Base-by-base conservation (phyloP, 2,329 filamentous ascomycete species). In the Trichoderma citrinoviride region DNA sequence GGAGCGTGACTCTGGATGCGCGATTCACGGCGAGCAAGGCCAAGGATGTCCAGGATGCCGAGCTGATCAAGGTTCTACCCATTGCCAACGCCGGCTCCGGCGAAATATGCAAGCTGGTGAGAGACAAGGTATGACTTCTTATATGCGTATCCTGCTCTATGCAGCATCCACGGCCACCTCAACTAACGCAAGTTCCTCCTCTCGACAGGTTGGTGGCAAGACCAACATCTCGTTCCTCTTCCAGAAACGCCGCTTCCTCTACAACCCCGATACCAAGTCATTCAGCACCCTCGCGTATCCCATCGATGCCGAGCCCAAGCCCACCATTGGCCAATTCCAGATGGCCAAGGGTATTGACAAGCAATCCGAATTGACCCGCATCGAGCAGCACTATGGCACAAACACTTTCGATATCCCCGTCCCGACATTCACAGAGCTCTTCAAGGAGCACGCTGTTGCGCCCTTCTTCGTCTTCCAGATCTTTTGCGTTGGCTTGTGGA, bases 391-490 rank as follows among this genome's bases (percentile, higher is more conserved):
- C 80, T 99, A 98, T 84, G 95, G 95, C 72, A 85, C 89, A 72
- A 99, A 99, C 76, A 93, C 91, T 15, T 99, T 99, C 76, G 95
- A 99, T 74, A 99, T 99, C 60, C 95, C 96, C 7, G 93, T 99
- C 14, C 95, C 96, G 4, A 94, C 91, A 12, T 99, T 99, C 71
- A 88, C 90, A 58, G 95, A 99, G 80, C 86, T 99, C 56, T 99
- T 97, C 85, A 91, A 96, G 78, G 95, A 99, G 78, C 96, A 99
- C 77, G 94, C 96, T 25, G 96, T 99, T 23, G 96, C 96, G 23
- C 95, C 95, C 5, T 99, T 99, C 83, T 99, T 99, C 79, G 93
- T 99, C 68, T 99, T 99, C 81, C 95, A 99, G 82, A 84, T 99
- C 67, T 99, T 99, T 82, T 99, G 96, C 72, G 95, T 99, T 65